phyloP scores from a whole-genome alignment of 2,329 filamentous ascomycete species.

The Phyllosticta citribraziliensis region DNA sequence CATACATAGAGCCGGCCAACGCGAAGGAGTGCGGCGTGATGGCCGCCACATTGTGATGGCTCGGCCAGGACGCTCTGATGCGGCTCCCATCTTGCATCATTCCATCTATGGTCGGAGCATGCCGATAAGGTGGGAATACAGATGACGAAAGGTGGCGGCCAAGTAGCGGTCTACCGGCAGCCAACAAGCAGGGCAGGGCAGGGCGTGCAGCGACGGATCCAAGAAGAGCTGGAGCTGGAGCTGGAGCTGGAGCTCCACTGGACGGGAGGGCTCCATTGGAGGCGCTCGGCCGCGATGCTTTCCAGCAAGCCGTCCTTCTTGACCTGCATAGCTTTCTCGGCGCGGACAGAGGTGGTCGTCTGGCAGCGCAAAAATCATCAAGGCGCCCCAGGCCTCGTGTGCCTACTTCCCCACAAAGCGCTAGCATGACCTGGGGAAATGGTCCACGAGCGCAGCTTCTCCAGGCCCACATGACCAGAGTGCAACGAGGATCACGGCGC shows the following conservation, averaged over 20 bases:
- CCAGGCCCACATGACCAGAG: conserved; percentile 9
- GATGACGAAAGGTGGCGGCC: not conserved
- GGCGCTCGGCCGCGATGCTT: too few species aligned
- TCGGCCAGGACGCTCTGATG: not conserved
- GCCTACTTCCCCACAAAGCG: conserved; percentile 5
- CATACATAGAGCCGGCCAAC: not conserved
- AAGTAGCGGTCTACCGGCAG: not conserved
- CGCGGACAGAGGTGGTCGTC: not conserved
- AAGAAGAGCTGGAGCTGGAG: not conserved
- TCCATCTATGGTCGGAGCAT: not conserved
- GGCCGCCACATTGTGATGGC: not conserved
- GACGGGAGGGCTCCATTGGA: too few species aligned
- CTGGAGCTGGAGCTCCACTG: too few species aligned
- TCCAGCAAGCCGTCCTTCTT: not conserved
- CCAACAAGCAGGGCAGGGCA: not conserved
- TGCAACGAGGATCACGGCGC: conserved; percentile 9
- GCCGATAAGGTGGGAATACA: not conserved
- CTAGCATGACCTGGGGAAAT: conserved; percentile 7
- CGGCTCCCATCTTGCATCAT: not conserved
- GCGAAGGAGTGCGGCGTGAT: not conserved
- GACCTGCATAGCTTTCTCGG: not conserved
- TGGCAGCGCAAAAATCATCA: not conserved
- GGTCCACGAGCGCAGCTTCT: conserved; percentile 6
- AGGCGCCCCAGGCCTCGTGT: conserved; percentile 6
- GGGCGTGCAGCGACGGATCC: not conserved